A percentile compares a stretch with the other conserved stretches of the same genome.
Evolutionary conservation across 164 flowering plant genomes (phyloP).

Genomic region (Piper betle): DNA sequence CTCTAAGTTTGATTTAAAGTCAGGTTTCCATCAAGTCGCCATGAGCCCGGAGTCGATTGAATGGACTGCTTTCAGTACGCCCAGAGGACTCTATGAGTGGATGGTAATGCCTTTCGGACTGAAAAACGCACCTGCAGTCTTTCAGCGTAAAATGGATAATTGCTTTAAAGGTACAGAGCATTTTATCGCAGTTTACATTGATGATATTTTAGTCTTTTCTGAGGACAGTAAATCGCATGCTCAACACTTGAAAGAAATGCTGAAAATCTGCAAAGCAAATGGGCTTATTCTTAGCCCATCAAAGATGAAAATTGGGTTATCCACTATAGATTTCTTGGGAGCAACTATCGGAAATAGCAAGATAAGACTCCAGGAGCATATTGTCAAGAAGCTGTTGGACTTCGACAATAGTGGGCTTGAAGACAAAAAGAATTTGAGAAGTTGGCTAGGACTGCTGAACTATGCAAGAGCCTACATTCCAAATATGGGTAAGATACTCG

Average conservation of each 20-base stretch:
- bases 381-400: background rate
- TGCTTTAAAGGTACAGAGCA: slow-evolving; percentile 5
- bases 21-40: slow-evolving; percentile 5
- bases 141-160: slow-evolving; percentile 12
- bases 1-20: slow-evolving; percentile 5
- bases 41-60: slow-evolving; percentile 3
- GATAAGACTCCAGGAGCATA: background rate
- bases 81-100: slow-evolving; percentile 5
- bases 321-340: background rate
- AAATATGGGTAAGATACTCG: background rate
- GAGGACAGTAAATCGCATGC: background rate
- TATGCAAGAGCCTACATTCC: slow-evolving; percentile 6
- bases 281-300: background rate
- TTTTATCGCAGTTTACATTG: slow-evolving; percentile 8
- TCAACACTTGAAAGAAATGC: background rate
- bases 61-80: slow-evolving; percentile 5
- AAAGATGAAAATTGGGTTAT: slow-evolving; percentile 4
- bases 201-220: slow-evolving; percentile 12
- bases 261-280: background rate
- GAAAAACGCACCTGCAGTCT: slow-evolving; percentile 6
- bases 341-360: background rate
- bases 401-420: background rate
- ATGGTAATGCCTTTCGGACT: slow-evolving; percentile 7
- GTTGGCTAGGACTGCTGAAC: slow-evolving; percentile 6
- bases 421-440: background rate